Evolutionary conservation across 2,329 filamentous ascomycete genomes (phyloP), one percentile per base, ranked within the genome.

Genomic region (Pyricularia pennisetigena): DNA sequence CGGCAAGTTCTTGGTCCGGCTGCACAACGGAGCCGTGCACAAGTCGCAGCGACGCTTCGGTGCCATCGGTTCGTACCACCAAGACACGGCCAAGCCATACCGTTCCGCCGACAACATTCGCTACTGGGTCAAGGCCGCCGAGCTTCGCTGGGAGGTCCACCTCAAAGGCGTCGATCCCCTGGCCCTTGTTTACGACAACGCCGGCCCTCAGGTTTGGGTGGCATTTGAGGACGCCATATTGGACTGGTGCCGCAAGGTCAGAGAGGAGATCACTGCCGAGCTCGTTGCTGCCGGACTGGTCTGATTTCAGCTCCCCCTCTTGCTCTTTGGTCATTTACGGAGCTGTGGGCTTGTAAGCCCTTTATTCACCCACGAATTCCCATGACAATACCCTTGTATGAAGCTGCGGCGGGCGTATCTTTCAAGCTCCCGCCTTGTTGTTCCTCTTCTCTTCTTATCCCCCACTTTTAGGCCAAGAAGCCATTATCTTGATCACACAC

Each of bases 91-190:
- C 70, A 98, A 98, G 79, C 95, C 95, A 0, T 99, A 99, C 77
- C 90, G 95, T 65, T 90, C 90, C 71, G 93, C 94, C 3, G 95
- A 99, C 73, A 99, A 99, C 77, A 83, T 99, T 70, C 88, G 93
- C 59, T 99, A 91, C 82, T 99, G 95, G 94, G 86, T 91, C 79
- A 99, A 99, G 81, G 95, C 94, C 1, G 93, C 94, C 8, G 94
- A 99, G 80, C 83, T 98, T 69, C 88, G 95, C 68, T 99, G 94
- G 89, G 95, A 98, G 79, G 86, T 94, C 57, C 86, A 91, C 72
- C 82, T 98, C 67, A 87, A 90, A 71, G 84, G 97, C 68, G 54
- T 63, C 12, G 93, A 97, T 74, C 92, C 94, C 26, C 89, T 96
- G 78, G 93, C 90, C 30, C 86, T 97, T 8, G 94, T 97, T 26